Conservation (phyloP, 257 asterid species). For the Primulina eburnea region DNA sequence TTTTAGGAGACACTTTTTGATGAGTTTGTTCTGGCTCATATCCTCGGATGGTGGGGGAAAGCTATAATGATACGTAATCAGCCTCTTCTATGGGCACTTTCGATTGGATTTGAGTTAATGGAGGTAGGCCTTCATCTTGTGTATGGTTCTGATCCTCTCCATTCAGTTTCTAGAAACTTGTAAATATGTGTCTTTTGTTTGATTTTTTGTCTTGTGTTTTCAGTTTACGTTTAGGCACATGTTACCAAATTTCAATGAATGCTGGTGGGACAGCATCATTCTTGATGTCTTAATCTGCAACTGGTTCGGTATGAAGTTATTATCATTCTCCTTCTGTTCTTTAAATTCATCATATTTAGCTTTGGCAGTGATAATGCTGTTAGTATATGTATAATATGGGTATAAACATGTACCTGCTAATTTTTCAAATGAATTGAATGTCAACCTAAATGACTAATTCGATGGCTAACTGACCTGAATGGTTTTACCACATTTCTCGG, state of each 20-base stretch:
- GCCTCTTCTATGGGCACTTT: slow-evolving; percentile 29
- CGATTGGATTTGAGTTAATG: slow-evolving; percentile 20
- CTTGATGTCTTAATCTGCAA: slow-evolving; percentile 95
- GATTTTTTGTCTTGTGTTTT: slow-evolving; percentile 28
- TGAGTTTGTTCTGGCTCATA: slow-evolving; percentile 96
- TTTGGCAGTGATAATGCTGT: neutral
- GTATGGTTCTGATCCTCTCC: slow-evolving; percentile 13
- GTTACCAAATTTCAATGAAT: slow-evolving; percentile 93
- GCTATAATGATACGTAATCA: slow-evolving; percentile 89
- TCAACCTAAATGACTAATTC: neutral
- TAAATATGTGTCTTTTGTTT: slow-evolving; percentile 22
- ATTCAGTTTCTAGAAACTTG: slow-evolving; percentile 15
- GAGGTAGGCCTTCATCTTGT: slow-evolving; percentile 13
- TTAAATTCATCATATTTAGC: slow-evolving; percentile 2
- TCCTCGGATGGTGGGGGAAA: slow-evolving; percentile 99
- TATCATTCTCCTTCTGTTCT: slow-evolving; percentile 12
- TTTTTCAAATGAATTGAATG: neutral
- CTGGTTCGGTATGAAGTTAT: slow-evolving; percentile 73
- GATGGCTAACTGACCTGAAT: neutral
- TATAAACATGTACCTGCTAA: neutral
- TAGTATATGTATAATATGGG: neutral
- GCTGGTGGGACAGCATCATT: slow-evolving; percentile 99
- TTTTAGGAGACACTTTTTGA: slow-evolving; percentile 91
- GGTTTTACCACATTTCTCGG: neutral
- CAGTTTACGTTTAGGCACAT: slow-evolving; percentile 99